Evolutionary conservation across 495 filamentous ascomycete species (phyloP).

Genomic region (Penicillium samsonianum): DNA sequence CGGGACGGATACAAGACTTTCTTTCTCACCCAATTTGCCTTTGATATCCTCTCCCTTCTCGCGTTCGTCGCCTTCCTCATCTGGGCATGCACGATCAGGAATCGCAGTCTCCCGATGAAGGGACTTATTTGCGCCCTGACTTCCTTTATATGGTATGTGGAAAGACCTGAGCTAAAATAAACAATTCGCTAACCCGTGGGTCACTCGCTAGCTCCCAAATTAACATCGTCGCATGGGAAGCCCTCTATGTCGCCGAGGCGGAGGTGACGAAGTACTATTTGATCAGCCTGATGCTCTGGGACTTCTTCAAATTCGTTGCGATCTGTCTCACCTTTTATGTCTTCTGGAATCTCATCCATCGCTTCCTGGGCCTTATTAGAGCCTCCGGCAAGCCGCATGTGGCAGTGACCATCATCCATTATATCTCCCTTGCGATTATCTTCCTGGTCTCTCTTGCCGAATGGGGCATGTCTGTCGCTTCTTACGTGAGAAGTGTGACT

Average conservation of each 20-base stretch:
- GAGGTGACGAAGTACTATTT: slow-evolving; percentile 26
- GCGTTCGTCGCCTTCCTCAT: slow-evolving; percentile 23
- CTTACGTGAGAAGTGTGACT: slow-evolving; percentile 2
- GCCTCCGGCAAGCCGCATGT: slow-evolving; percentile 23
- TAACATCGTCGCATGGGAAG: slow-evolving; percentile 11
- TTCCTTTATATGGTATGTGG: slow-evolving; percentile 20
- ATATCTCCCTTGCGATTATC: slow-evolving; percentile 22
- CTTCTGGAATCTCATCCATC: slow-evolving; percentile 28
- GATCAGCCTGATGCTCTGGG: slow-evolving; percentile 23
- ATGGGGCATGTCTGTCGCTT: slow-evolving; percentile 20
- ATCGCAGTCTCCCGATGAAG: slow-evolving; percentile 14
- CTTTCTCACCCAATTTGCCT: slow-evolving; percentile 18
- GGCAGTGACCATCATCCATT: slow-evolving; percentile 20
- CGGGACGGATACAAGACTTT: background rate
- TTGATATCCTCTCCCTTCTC: slow-evolving; percentile 22
- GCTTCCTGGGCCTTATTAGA: slow-evolving; percentile 20
- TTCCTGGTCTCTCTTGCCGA: slow-evolving; percentile 18
- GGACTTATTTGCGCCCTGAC: slow-evolving; percentile 12
- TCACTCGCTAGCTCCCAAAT: slow-evolving; percentile 4
- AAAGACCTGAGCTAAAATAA: background rate
- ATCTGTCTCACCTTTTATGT: slow-evolving; percentile 21
- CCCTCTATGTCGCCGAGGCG: slow-evolving; percentile 20
- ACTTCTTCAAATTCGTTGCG: slow-evolving; percentile 21
- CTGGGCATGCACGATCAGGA: slow-evolving; percentile 27
- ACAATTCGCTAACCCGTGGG: background rate